Base-by-base conservation (phyloP, 129 eudicot genomes). In the Pseudognaphalium luteoalbum region DNA sequence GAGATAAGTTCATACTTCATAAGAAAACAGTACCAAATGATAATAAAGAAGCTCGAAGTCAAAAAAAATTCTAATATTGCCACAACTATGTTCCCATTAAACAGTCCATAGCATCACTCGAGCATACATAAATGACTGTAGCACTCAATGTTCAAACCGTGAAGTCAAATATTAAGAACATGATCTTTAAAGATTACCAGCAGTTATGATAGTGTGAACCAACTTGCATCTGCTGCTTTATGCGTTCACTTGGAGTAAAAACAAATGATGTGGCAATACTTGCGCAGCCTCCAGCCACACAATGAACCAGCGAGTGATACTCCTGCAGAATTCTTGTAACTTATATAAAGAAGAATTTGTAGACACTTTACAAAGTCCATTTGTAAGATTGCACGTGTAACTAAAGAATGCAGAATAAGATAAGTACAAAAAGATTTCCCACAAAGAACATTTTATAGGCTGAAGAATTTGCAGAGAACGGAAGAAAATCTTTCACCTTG, bases 211-310 rank as follows among this genome's bases (percentile, higher is more conserved):
- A 91, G 74, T 71, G 97, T 22, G 93, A 84, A 68, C 97, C 86
- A 74, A 94, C 87, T 89, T 94, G 98, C 98, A 94, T 94, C 83
- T 94, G 98, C 86, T 94, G 98, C 87, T 94, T 94, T 73, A 94
- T 86, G 9, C 90, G 83, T 78, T 94, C 98, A 72, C 98, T 94
- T 67, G 98, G 98, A 77, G 98, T 94, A 76, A 94, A 94, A 71
- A 94, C 79, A 75, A 94, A 84, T 61, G 98, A 94, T 44, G 98
- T 94, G 70, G 98, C 97, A 74, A 94, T 82, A 76, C 98, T 94
- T 81, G 98, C 98, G 84, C 91, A 88, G 25, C 96, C 98, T 74
- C 98, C 98, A 61, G 93, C 97, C 37, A 84, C 66, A 78, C 98
- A 94, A 80, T 88, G 96, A 56, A 90, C 98, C 81, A 94, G 78